phyloP scores from a whole-genome alignment of 2,329 filamentous ascomycete species.

The Cryphonectria nitschkei region DNA sequence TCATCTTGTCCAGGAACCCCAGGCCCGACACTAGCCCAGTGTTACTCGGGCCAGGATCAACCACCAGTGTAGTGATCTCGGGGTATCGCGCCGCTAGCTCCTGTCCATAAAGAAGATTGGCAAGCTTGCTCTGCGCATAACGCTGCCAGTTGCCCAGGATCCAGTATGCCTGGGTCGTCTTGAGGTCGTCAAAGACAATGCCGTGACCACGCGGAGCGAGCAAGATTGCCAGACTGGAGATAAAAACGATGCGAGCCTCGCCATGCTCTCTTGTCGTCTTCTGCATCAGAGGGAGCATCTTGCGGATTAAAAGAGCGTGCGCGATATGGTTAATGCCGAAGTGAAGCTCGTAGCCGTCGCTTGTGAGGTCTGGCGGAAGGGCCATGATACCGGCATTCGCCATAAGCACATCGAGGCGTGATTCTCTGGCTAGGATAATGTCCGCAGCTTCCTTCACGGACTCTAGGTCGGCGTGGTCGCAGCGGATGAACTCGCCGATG shows the following conservation, averaged over 20 bases:
- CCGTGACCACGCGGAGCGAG: conserved; percentile 8
- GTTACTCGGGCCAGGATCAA: conserved; percentile 37
- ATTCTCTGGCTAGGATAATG: conserved; percentile 35
- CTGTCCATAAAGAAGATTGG: conserved; percentile 36
- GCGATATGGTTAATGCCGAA: conserved; percentile 55
- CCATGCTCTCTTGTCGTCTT: conserved; percentile 34
- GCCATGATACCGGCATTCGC: conserved; percentile 52
- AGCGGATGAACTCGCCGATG: conserved; percentile 35
- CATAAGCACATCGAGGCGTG: conserved; percentile 46
- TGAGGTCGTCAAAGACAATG: conserved; percentile 35
- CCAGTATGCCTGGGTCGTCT: conserved; percentile 31
- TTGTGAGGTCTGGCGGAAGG: conserved; percentile 40
- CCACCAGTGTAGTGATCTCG: conserved; percentile 33
- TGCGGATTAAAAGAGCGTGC: conserved; percentile 45
- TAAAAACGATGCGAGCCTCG: conserved; percentile 18
- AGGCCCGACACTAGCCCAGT: conserved; percentile 21
- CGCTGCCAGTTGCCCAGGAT: conserved; percentile 30
- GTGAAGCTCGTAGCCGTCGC: conserved; percentile 52
- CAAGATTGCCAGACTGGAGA: conserved; percentile 17
- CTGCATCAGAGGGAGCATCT: conserved; percentile 31
- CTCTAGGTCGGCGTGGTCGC: conserved; percentile 39
- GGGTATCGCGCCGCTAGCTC: conserved; percentile 35
- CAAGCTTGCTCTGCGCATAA: conserved; percentile 40
- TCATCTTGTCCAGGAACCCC: conserved; percentile 23
- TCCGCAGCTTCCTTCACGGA: conserved; percentile 39